Evolutionary conservation across 176 grass and related monocot species (phyloP), one percentile per base, ranked within the genome.

Genomic region (Musa acuminata): DNA sequence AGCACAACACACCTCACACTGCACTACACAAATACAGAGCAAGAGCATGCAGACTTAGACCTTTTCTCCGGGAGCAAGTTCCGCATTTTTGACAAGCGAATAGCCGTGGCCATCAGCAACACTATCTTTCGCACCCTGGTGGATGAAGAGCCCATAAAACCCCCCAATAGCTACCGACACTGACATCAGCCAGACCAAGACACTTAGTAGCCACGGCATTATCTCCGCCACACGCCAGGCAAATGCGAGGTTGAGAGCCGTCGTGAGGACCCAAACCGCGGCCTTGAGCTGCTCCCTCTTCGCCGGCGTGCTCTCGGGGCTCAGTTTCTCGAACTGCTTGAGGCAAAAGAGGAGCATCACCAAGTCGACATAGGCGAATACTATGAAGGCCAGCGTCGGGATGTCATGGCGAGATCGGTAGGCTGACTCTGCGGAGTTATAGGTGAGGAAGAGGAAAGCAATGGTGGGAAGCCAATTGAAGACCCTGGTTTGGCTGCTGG

Each of bases 61-160:
- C 35, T 43, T 43, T 0, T 43, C 35, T 43, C 35, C 35, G 0
- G 35, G 35, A 43, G 35, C 0, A 43, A 43, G 35, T 43, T 43
- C 4, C 35, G 0, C 35, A 43, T 6, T 5, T 43, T 43, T 43
- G 35, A 43, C 35, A 43, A 43, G 35, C 4, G 35, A 43, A 43
- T 43, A 43, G 35, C 35, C 35, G 35, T 43, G 35, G 0, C 35
- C 35, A 43, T 43, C 64, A 26, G 64, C 13, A 57, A 8, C 20
- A 11, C 8, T 26, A 0, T 64, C 20, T 8, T 25, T 19, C 0
- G 22, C 19, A 5, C 11, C 67, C 2, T 17, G 35, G 48, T 11
- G 1, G 0, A 70, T 50, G 25, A 90, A 90, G 54, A 90, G 69
- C 3, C 58, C 77, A 64, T 69, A 80, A 71, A 83, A 89, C 2